Conservation (phyloP, 192 early-diverging fungal species). For the Jimgerdemannia lactiflua region DNA sequence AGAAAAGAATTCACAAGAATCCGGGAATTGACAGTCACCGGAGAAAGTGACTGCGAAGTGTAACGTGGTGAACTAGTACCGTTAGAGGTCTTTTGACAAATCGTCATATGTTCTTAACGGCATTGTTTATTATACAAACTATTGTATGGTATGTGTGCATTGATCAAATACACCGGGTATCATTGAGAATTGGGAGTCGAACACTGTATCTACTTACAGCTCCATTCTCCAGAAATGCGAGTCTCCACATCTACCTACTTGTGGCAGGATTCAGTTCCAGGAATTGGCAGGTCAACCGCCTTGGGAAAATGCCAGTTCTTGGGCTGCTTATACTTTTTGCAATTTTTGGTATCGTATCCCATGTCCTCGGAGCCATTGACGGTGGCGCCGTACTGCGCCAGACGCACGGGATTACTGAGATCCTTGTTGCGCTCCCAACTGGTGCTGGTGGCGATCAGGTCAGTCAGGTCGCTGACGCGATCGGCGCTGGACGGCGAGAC, state of each 20-base stretch:
- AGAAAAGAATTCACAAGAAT: neutral
- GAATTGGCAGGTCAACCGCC: neutral
- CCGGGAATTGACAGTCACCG: neutral
- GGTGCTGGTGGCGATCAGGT: slow-evolving; percentile 4
- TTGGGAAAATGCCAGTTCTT: slow-evolving; percentile 5
- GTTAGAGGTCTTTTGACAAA: too few species aligned
- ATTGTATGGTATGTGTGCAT: too few species aligned
- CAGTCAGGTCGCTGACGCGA: slow-evolving; percentile 25
- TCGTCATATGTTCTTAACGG: too few species aligned
- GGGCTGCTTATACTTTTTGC: neutral
- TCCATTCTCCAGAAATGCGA: too few species aligned
- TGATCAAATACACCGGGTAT: too few species aligned
- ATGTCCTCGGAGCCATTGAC: slow-evolving; percentile 30
- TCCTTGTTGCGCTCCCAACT: slow-evolving; percentile 23
- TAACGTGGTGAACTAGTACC: too few species aligned
- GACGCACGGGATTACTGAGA: slow-evolving; percentile 9
- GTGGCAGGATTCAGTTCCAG: too few species aligned
- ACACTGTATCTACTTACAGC: too few species aligned
- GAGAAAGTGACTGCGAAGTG: neutral
- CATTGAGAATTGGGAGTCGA: too few species aligned
- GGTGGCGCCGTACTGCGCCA: slow-evolving; percentile 18
- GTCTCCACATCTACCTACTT: too few species aligned
- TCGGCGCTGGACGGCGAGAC: slow-evolving; percentile 26
- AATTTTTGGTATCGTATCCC: slow-evolving; percentile 11
- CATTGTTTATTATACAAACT: too few species aligned